phyloP scores from a whole-genome alignment of 2,329 filamentous ascomycete species.

The Talaromyces marneffei region DNA sequence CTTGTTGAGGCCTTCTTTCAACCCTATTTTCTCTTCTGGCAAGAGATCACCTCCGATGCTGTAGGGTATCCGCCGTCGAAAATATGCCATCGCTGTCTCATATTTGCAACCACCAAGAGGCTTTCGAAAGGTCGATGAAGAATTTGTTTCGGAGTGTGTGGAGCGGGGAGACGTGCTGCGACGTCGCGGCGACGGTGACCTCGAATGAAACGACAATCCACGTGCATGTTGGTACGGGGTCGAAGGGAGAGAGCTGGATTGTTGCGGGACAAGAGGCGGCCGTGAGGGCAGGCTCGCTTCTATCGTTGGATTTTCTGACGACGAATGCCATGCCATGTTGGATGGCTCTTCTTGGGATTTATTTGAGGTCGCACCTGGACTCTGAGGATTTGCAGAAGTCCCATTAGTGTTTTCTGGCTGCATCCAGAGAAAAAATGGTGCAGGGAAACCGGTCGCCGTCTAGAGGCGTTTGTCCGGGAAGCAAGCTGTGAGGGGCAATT shows the following conservation, averaged over 20 bases:
- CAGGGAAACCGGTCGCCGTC: constrained; percentile 25
- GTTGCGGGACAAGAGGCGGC: constrained; percentile 52
- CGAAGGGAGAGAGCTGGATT: constrained; percentile 87
- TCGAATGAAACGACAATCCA: constrained; percentile 73
- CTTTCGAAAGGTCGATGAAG: constrained; percentile 63
- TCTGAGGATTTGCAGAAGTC: constrained; percentile 35
- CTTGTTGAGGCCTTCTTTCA: constrained; percentile 64
- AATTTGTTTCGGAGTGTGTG: constrained; percentile 81
- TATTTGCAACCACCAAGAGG: constrained; percentile 71
- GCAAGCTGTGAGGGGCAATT: constrained; percentile 13
- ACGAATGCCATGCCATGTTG: constrained; percentile 38
- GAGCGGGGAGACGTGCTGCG: constrained; percentile 81
- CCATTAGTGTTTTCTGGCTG: constrained; percentile 35
- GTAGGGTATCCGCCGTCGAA: constrained; percentile 85
- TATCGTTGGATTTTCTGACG: constrained; percentile 24
- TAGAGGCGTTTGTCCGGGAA: constrained; percentile 14
- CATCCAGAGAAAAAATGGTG: constrained; percentile 38
- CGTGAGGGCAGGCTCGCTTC: constrained; percentile 37
- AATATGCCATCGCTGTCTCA: constrained; percentile 77
- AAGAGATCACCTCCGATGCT: constrained; percentile 75
- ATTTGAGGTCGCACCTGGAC: constrained; percentile 38
- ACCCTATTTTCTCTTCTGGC: constrained; percentile 61
- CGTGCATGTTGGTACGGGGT: constrained; percentile 86
- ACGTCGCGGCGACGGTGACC: constrained; percentile 71
- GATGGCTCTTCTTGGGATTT: constrained; percentile 36